A percentile compares a stretch with the other conserved stretches of the same genome.
phyloP scores from a whole-genome alignment of 192 early-diverging fungal genomes.

The Gryganskiella cystojenkinii region DNA sequence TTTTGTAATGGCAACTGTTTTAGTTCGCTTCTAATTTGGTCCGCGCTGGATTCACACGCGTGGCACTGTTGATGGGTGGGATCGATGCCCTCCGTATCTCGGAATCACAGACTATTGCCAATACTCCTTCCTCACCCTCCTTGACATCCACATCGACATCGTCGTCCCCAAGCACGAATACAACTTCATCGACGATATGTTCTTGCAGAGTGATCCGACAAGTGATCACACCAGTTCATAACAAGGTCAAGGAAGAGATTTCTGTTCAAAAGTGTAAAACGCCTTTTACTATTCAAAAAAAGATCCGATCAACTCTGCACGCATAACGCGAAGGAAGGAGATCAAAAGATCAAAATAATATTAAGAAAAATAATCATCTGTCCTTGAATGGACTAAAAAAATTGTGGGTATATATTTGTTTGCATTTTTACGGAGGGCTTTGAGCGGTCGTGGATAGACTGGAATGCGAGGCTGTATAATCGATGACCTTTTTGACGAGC shows the following conservation, averaged over 20 bases:
- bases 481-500: neutral
- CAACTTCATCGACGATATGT: conserved; percentile 16
- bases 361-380: neutral
- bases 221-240: conserved; percentile 25
- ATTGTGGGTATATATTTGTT: no score
- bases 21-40: conserved; percentile 65
- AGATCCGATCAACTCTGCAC: neutral
- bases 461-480: neutral
- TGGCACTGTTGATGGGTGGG: conserved; percentile 62
- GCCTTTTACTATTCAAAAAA: conserved; percentile 32
- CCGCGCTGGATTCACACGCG: conserved; percentile 50
- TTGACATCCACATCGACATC: neutral
- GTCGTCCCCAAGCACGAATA: neutral
- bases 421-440: no score
- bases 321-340: no score
- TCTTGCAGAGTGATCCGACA: conserved; percentile 39
- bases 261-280: conserved; percentile 47
- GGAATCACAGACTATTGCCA: neutral
- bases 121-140: neutral
- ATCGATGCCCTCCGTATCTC: conserved; percentile 57
- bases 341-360: no score
- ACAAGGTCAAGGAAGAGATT: conserved; percentile 35
- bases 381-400: no score
- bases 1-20: neutral
- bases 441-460: no score